Evolutionary conservation across 352 stramenopile genomes (phyloP), one percentile per base, ranked within the genome.

Genomic region (Phytophthora pluvialis): DNA sequence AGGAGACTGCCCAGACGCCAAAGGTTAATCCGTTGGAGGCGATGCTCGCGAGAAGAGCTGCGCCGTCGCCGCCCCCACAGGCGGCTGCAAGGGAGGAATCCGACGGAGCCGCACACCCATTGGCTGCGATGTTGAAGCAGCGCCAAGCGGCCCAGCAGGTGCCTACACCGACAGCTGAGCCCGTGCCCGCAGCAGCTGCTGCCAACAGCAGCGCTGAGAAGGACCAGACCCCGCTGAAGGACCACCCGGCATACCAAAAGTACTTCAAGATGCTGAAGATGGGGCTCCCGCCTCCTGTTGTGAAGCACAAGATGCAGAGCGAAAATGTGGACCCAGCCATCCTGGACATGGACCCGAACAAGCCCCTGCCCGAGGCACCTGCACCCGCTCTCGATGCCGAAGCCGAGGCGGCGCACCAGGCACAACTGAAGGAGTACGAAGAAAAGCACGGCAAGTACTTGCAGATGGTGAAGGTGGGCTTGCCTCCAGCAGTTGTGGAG

Each of bases 251-350:
- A 54, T 94, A 86, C 52, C 48, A 63, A 45, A 79, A 90, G 49
- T 95, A 91, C 66, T 94, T 95, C 57, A 91, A 80, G 58, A 91
- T 95, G 80, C 67, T 94, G 12, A 90, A 86, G 63, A 85, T 95
- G 15, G 88, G 88, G 0, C 76, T 89, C 3, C 77, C 86, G 9
- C 26, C 63, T 29, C 71, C 85, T 35, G 80, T 91, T 6, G 85
- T 94, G 1, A 81, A 92, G 65, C 82, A 93, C 60, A 88, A 88
- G 33, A 94, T 95, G 86, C 75, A 82, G 48, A 77, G 70, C 21
- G 86, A 91, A 28, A 80, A 76, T 13, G 65, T 89, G 2, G 83
- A 95, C 36, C 82, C 83, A 1, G 18, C 70, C 11, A 57, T 93
- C 8, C 58, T 95, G 42, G 84, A 92, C 18, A 73, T 85, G 36